Evolutionary conservation across 192 early-diverging fungal species (phyloP).

Genomic region (Phlyctochytrium bullatum): DNA sequence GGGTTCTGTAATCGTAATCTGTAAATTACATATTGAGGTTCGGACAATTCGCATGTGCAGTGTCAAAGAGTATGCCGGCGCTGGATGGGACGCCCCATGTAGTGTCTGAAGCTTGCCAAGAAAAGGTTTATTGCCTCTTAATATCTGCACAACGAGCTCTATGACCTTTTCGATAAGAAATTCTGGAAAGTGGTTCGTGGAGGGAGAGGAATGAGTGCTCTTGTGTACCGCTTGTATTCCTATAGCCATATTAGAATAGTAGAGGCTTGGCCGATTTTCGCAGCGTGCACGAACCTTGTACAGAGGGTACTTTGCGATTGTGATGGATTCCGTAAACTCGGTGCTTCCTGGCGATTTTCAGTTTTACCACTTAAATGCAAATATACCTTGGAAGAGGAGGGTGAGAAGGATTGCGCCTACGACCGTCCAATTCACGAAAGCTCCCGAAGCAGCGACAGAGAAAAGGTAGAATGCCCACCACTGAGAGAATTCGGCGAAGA

Average conservation of each 20-base stretch:
- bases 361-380: no score
- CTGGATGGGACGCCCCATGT: no score
- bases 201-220: not conserved
- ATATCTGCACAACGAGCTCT: no score
- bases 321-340: constrained; percentile 52
- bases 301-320: constrained; percentile 68
- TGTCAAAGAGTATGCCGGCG: no score
- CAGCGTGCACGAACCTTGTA: constrained; percentile 50
- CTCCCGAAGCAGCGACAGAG: constrained; percentile 47
- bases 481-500: constrained; percentile 66
- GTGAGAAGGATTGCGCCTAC: constrained; percentile 54
- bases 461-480: constrained; percentile 57
- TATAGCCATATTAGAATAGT: no score
- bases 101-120: no score
- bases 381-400: constrained; percentile 71
- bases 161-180: not conserved
- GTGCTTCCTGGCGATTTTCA: no score
- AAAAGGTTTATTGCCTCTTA: no score
- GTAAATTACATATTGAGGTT: no score
- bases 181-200: not conserved
- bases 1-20: no score
- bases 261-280: no score
- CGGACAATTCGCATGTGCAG: no score
- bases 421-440: constrained; percentile 25
- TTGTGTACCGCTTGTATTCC: not conserved